Evolutionary conservation across 1,284 basidiomycete species (phyloP), one percentile per base, ranked within the genome.

Genomic region (Anthracocystis setariae): DNA sequence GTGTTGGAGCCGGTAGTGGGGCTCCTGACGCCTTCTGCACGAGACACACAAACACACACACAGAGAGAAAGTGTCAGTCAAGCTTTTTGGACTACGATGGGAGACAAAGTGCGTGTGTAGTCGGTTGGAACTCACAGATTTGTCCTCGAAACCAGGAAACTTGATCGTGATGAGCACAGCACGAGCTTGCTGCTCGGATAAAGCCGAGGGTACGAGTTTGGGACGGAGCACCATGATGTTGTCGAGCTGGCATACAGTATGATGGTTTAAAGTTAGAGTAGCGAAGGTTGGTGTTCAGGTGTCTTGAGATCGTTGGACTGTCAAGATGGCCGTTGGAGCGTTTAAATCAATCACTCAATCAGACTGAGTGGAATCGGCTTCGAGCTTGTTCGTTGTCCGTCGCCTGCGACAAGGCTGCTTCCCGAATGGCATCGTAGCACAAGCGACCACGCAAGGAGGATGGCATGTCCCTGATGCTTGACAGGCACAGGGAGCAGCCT

Each of bases 101-200:
- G n/a, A n/a, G n/a, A n/a, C n/a, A n/a, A n/a, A n/a, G n/a, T n/a
- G n/a, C n/a, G n/a, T n/a, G n/a, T n/a, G n/a, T n/a, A 29, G 29
- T n/a, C 29, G 35, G 35, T 2, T 40, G 25, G 9, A 17, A 15
- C 40, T 42, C 23, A 42, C 40, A 23, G 25, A 4, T 23, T 39
- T 29, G 25, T 59, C 55, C 20, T 52, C 42, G 20, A 73, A 65
- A 2, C 65, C 51, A 4, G 70, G 61, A n/a, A 58, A 67, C 1
- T 9, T 23, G 7, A 65, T 62, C n/a, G 48, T 54, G 13, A 44
- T 35, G 9, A 73, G 52, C 3, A 65, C 48, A 0, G 27, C 25
- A 9, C 70, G 70, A 21, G 44, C 37, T 54, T 69, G 60, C 5
- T 49, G 17, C 12, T 57, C 60, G 55, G 18, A 45, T 24, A 69